Evolutionary conservation across 345 rosid genomes (phyloP).

Genomic region (Garcia nutans): DNA sequence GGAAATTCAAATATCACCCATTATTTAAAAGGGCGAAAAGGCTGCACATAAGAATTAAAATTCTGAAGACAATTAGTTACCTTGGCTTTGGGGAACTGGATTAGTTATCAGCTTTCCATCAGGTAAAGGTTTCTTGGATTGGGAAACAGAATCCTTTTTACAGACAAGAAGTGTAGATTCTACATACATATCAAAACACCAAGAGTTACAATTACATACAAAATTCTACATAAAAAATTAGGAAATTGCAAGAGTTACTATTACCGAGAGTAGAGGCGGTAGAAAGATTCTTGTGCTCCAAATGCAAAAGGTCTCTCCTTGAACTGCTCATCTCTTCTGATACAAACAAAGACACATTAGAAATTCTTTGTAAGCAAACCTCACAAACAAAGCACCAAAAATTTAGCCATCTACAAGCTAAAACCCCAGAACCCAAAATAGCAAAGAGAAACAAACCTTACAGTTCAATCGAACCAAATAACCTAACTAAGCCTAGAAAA

Average conservation of each 20-base stretch:
- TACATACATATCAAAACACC: conserved; percentile 1
- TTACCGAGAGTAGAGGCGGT: conserved; percentile 10
- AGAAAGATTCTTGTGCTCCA: conserved; percentile 15
- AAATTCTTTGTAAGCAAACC: not conserved
- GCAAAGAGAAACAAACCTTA: not conserved
- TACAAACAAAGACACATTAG: not conserved
- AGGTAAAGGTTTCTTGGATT: conserved; percentile 19
- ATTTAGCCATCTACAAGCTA: no score
- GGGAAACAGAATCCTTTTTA: conserved; percentile 21
- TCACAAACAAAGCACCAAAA: not conserved
- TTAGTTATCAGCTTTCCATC: conserved; percentile 39
- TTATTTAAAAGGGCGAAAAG: no score
- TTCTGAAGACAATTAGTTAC: conserved; percentile 24
- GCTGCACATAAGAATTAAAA: no score
- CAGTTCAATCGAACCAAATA: no score
- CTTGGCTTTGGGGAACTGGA: conserved; percentile 58
- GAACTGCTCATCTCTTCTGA: conserved; percentile 6
- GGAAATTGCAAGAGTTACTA: not conserved
- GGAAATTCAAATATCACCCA: no score
- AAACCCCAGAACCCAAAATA: not conserved
- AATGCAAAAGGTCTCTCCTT: conserved; percentile 19
- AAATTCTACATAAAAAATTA: not conserved
- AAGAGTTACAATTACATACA: not conserved
- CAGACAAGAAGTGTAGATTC: conserved; percentile 49
- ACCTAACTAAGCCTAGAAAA: no score